Evolutionary conservation across 805 yeast genomes (phyloP), one percentile per base, ranked within the genome.

Genomic region (Metschnikowia lochheadii): DNA sequence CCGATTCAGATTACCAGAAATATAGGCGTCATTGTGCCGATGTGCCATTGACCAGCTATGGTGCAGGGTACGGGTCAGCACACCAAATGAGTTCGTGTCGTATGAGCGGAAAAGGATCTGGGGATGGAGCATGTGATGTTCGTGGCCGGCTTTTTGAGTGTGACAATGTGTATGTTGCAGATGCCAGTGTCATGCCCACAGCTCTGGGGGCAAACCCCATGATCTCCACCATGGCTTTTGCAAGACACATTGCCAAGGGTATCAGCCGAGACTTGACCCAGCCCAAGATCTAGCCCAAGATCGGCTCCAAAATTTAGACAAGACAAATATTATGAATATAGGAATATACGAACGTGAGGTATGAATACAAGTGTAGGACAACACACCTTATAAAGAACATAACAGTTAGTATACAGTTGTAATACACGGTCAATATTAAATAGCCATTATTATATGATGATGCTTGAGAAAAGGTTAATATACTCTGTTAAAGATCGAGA

Each of bases 191-290:
- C 6, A 63, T 78, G 66, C 83, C 83, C 6, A 64, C 78, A 1
- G 82, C 83, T 0, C 71, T 78, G 32, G 83, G 83, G 3, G 80
- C 72, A 37, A 79, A 79, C 56, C 82, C 83, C 7, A 79, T 79
- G 83, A 63, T 78, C 31, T 45, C 78, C 1, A 68, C 75, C 34
- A 70, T 79, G 78, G 66, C 82, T 2, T 58, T 75, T 18, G 73
- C 82, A 6, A 66, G 77, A 46, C 70, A 73, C 20, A 67, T 78
- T 35, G 63, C 77, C 2, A 63, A 67, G 32, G 71, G 63, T 20
- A 59, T 79, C 34, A 67, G 62, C 17, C 66, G 70, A 45, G 73
- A 67, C 38, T 62, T 70, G 57, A 54, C 56, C 44, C 59, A 62
- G 38, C 31, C 45, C 31, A 33, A 34, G 45, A 17, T 42, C 11